Conservation (phyloP, 2,329 filamentous ascomycete genomes). For the Neofusicoccum laricinum region DNA sequence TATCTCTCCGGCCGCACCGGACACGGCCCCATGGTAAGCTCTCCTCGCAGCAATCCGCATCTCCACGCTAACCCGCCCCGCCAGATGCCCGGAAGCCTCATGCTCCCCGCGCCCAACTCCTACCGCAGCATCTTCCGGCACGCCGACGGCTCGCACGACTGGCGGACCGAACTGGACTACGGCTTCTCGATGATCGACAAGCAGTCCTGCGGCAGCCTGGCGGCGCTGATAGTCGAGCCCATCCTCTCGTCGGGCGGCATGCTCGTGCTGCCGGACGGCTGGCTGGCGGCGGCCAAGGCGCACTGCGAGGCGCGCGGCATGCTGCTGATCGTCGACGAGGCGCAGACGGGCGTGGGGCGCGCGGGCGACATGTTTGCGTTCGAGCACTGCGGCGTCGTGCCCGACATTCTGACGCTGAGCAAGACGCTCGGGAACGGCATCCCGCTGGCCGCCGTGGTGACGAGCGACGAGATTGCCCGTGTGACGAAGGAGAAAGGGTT, state of each 20-base stretch:
- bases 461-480: slow-evolving; percentile 52
- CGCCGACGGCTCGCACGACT: slow-evolving; percentile 61
- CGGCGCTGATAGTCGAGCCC: slow-evolving; percentile 62
- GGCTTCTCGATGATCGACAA: slow-evolving; percentile 61
- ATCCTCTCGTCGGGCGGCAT: slow-evolving; percentile 61
- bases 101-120: slow-evolving; percentile 58
- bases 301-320: slow-evolving; percentile 35
- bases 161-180: slow-evolving; percentile 62
- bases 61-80: background rate
- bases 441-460: slow-evolving; percentile 57
- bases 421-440: slow-evolving; percentile 63
- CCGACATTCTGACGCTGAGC: slow-evolving; percentile 58
- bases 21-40: slow-evolving; percentile 34
- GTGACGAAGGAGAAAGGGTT: slow-evolving; percentile 50
- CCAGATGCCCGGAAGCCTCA: slow-evolving; percentile 56
- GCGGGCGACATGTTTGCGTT: slow-evolving; percentile 30
- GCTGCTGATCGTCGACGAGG: slow-evolving; percentile 38
- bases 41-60: background rate
- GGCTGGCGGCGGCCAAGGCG: slow-evolving; percentile 54
- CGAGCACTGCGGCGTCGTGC: slow-evolving; percentile 31
- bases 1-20: slow-evolving; percentile 54
- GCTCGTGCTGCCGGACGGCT: slow-evolving; percentile 57
- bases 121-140: slow-evolving; percentile 62
- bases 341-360: slow-evolving; percentile 35
- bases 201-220: slow-evolving; percentile 59